Evolutionary conservation across 31 red algal species (phyloP), one percentile per base, ranked within the genome.

Genomic region (Porphyra umbilicalis): DNA sequence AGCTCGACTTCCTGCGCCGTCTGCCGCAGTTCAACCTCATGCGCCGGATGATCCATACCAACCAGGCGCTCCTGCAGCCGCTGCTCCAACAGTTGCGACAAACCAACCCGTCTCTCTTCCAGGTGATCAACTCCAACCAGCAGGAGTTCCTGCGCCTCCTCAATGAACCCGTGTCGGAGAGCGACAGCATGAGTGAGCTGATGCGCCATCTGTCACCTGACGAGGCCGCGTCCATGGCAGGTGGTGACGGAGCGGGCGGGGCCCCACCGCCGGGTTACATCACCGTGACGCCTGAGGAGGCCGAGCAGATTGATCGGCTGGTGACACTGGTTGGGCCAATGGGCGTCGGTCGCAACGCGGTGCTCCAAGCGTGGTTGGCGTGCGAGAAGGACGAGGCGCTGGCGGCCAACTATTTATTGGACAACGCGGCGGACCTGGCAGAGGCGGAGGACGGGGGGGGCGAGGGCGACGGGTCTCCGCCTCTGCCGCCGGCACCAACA

Each of bases 91-190:
- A 98, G 84, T 40, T 98, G 37, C 88, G 85, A 33, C 88, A 92
- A 71, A 35, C 84, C 14, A 88, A 98, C 75, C 96, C 96, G 33
- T 78, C 83, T 10, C 75, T 98, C 33, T 44, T 98, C 76, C 80
- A 88, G 14, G 80, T 92, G 14, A 98, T 98, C 81, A 85, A 95
- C 68, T 79, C 84, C 4, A 98, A 98, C 76, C 96, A 98, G 67
- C 85, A 67, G 39, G 96, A 94, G 32, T 98, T 98, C 88, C 82
- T 89, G 32, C 46, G 84, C 35, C 79, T 98, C 6, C 85, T 98
- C 37, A 98, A 98, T 78, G 96, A 98, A 79, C 96, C 96, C n/a
- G 36, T 92, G 16, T 79, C 82, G 25, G 96, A 92, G 75, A 92
- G 84, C 10, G 92, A 94, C 34, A 79, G 79, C 33, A 83, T 76